Evolutionary conservation across 345 rosid genomes (phyloP).

Genomic region (Cardamine resedifolia): DNA sequence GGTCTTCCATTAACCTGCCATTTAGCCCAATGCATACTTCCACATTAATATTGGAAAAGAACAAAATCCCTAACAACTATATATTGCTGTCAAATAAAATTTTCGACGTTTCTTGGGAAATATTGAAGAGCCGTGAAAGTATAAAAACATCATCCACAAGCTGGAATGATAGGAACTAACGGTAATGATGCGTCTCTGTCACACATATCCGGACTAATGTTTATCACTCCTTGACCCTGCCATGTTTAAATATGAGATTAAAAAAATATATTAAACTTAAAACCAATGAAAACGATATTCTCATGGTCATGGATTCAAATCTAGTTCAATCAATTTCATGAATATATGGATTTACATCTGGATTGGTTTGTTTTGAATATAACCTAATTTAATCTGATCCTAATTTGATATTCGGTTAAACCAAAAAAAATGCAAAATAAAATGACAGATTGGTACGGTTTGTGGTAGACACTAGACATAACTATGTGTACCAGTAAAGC

Average conservation of each 20-base stretch:
- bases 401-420: not conserved
- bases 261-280: too few species aligned
- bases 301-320: not conserved
- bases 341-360: not conserved
- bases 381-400: not conserved
- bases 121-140: not conserved
- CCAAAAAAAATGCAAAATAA: not conserved
- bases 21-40: not conserved
- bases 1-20: not conserved
- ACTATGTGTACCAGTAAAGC: too few species aligned
- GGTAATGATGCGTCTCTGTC: conserved; percentile 36
- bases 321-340: not conserved
- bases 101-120: not conserved
- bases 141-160: conserved; percentile 20
- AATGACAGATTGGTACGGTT: not conserved
- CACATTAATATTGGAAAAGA: not conserved
- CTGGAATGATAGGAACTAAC: conserved; percentile 25
- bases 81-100: not conserved
- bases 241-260: not conserved
- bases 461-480: not conserved
- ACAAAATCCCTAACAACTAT: not conserved
- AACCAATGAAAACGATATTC: not conserved
- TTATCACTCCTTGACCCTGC: conserved; percentile 39
- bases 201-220: conserved; percentile 32
- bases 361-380: not conserved